Conservation (phyloP, 225 moss, liverwort and hornwort species). For the Polytrichum commune region DNA sequence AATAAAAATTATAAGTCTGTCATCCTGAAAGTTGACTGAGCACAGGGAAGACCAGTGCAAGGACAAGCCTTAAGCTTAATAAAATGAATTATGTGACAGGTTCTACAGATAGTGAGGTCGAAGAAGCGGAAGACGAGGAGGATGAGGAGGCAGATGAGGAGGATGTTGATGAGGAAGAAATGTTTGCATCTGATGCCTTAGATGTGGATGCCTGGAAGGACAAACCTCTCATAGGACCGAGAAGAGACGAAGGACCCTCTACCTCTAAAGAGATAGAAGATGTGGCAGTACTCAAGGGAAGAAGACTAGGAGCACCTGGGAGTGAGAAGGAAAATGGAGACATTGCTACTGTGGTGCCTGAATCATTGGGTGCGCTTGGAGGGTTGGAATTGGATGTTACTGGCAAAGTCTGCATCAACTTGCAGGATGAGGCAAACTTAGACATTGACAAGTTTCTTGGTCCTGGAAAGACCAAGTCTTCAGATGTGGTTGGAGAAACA, state of each 20-base stretch:
- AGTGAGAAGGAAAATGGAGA: slow-evolving; percentile 9
- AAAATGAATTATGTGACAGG: slow-evolving; percentile 19
- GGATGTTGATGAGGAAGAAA: slow-evolving; percentile 22
- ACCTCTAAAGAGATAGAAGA: neutral
- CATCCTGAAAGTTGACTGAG: too few relatives aligned
- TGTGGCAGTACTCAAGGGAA: neutral
- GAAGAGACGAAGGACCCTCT: neutral
- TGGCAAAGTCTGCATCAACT: neutral
- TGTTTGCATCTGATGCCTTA: neutral
- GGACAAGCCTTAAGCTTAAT: too few relatives aligned
- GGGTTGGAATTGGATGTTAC: neutral
- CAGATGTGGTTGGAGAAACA: slow-evolving; percentile 12
- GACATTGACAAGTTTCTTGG: neutral
- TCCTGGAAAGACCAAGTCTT: neutral
- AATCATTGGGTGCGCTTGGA: neutral
- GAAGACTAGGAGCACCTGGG: neutral
- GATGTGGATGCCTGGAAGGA: slow-evolving; percentile 10
- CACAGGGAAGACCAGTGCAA: too few relatives aligned
- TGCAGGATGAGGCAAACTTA: neutral
- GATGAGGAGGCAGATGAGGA: slow-evolving; percentile 19
- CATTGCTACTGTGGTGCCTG: neutral
- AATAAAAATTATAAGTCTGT: too few relatives aligned
- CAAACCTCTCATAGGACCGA: neutral
- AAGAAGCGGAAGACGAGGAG: slow-evolving; percentile 32
- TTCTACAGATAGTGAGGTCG: slow-evolving; percentile 26